Evolutionary conservation across 2,329 filamentous ascomycete species (phyloP).

Genomic region (Chrysosporium queenslandicum): DNA sequence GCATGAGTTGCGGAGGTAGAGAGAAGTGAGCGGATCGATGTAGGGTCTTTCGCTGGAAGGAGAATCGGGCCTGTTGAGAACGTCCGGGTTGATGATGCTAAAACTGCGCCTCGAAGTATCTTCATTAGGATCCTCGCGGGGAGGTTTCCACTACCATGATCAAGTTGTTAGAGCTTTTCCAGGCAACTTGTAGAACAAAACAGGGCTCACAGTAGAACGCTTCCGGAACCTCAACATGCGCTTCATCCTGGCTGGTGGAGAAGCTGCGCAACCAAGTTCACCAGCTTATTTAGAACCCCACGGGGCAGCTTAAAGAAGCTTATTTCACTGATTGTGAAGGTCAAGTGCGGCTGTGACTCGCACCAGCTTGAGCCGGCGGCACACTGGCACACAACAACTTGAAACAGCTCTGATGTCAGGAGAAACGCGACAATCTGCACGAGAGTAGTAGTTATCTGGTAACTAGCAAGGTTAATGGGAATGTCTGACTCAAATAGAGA

Average conservation of each 20-base stretch:
- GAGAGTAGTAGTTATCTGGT: no score
- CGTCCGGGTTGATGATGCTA: background rate
- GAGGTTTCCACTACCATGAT: no score
- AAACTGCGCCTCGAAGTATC: conserved; percentile 3
- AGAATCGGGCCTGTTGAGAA: background rate
- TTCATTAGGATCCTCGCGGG: background rate
- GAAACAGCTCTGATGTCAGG: background rate
- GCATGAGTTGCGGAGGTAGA: conserved; percentile 12
- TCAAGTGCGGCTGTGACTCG: background rate
- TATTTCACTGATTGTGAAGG: background rate
- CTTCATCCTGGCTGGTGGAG: background rate
- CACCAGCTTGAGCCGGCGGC: background rate
- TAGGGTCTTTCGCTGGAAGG: conserved; percentile 3
- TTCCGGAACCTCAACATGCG: background rate
- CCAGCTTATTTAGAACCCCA: background rate
- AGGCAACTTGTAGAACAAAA: background rate
- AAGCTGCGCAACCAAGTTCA: background rate
- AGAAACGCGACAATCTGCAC: background rate
- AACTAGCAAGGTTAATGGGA: no score
- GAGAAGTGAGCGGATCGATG: conserved; percentile 12
- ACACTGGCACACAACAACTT: background rate
- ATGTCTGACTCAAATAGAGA: no score
- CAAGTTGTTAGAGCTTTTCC: background rate
- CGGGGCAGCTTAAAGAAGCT: conserved; percentile 1
- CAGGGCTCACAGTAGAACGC: conserved; percentile 4